Conservation (phyloP, 352 stramenopile species). For the Pythium biforme region DNA sequence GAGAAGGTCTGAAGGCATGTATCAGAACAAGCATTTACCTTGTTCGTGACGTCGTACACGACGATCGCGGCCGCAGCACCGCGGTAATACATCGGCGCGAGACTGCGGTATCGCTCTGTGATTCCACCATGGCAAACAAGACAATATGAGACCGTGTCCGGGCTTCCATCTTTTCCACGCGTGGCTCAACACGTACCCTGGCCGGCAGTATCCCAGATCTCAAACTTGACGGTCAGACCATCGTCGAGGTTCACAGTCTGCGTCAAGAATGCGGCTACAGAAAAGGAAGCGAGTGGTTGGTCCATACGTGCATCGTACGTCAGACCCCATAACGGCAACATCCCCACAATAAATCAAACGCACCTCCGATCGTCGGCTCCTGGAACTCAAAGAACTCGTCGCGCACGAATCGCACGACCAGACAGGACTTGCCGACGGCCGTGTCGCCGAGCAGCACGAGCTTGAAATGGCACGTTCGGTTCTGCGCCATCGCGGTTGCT, state of each 20-base stretch:
- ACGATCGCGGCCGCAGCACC: slow-evolving; percentile 95
- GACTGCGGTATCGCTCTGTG: slow-evolving; percentile 94
- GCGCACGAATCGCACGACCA: slow-evolving; percentile 98
- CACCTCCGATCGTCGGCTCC: slow-evolving; percentile 95
- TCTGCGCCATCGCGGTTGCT: slow-evolving; percentile 65
- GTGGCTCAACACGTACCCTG: slow-evolving; percentile 61
- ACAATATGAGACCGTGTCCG: background rate
- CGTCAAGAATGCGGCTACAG: slow-evolving; percentile 95
- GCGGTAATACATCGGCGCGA: slow-evolving; percentile 98
- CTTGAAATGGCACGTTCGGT: slow-evolving; percentile 97
- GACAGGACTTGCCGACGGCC: slow-evolving; percentile 99
- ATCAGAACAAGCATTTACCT: slow-evolving; percentile 45
- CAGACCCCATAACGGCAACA: background rate
- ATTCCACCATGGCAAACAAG: slow-evolving; percentile 14
- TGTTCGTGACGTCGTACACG: slow-evolving; percentile 97
- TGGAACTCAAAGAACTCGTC: slow-evolving; percentile 99
- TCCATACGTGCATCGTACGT: background rate
- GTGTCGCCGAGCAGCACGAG: slow-evolving; percentile 99
- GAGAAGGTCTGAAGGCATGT: too few relatives aligned
- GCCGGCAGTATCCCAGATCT: slow-evolving; percentile 99
- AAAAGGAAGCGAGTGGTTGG: slow-evolving; percentile 3
- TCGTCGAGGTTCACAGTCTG: slow-evolving; percentile 98
- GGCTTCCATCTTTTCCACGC: background rate
- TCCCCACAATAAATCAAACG: background rate
- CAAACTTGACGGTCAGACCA: slow-evolving; percentile 98